A percentile compares a stretch with the other conserved stretches of the same genome.
phyloP scores from a whole-genome alignment of 2,329 filamentous ascomycete genomes.

The Raffaelea albimanens region DNA sequence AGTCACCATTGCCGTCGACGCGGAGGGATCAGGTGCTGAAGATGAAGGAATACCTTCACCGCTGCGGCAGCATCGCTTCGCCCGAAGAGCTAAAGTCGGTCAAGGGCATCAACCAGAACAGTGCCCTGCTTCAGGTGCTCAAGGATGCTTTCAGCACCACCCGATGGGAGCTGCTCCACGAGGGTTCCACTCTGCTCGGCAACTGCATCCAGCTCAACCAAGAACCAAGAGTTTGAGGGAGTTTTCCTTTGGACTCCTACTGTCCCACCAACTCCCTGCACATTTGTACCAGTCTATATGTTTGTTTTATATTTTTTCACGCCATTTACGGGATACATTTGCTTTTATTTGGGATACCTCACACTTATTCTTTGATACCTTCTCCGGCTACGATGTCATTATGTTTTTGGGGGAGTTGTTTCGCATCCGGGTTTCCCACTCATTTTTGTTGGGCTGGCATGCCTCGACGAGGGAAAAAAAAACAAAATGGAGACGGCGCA shows the following conservation, averaged over 20 bases:
- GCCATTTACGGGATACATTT: not conserved
- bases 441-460: too few relatives aligned
- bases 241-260: not conserved
- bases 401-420: too few relatives aligned
- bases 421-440: too few relatives aligned
- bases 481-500: too few relatives aligned
- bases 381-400: too few relatives aligned
- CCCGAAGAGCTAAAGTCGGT: constrained; percentile 70
- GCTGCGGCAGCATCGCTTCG: constrained; percentile 60
- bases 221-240: not conserved
- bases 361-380: too few relatives aligned
- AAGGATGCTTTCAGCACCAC: constrained; percentile 73
- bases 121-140: constrained; percentile 72
- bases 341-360: not conserved
- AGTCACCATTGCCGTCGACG: constrained; percentile 40
- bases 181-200: constrained; percentile 69
- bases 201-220: constrained; percentile 62
- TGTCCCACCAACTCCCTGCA: too few relatives aligned
- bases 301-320: not conserved
- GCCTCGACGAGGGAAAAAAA: too few relatives aligned
- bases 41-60: constrained; percentile 70
- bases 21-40: constrained; percentile 60
- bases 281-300: not conserved
- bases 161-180: constrained; percentile 84
- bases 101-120: constrained; percentile 71